Percentiles rank a stretch among this genome's conserved stretches.
These are phyloP conservation scores for Amanita exitialis DNA, from an alignment of 768 basidiomycete genomes.

Conservation along the genomic window DNA sequence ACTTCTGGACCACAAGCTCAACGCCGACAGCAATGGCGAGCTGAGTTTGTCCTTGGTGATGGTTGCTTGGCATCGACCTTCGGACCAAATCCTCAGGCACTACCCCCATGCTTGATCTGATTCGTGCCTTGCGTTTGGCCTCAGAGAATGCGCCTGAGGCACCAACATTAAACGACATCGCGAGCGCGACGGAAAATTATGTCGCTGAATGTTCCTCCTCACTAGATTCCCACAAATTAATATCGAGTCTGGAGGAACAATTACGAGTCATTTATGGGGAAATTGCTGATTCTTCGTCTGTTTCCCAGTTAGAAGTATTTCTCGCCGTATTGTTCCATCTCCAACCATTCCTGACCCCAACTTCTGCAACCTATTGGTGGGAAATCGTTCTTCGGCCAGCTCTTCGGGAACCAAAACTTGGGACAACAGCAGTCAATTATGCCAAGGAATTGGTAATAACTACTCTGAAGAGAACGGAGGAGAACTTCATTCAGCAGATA, in stretches of 20 bases:
- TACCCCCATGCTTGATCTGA: slow-evolving; percentile 16
- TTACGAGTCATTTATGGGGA: slow-evolving; percentile 55
- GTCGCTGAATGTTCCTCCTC: slow-evolving; percentile 39
- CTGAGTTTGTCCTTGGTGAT: slow-evolving; percentile 22
- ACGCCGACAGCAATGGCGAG: slow-evolving; percentile 26
- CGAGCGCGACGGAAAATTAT: slow-evolving; percentile 44
- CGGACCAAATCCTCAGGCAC: slow-evolving; percentile 14
- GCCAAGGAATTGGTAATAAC: slow-evolving; percentile 66
- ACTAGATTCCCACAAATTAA: slow-evolving; percentile 30
- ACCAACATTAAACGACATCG: slow-evolving; percentile 36
- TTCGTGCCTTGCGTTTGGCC: slow-evolving; percentile 46
- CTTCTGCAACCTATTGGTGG: slow-evolving; percentile 76
- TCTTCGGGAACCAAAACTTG: slow-evolving; percentile 61
- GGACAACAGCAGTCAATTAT: slow-evolving; percentile 44
- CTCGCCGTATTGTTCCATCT: slow-evolving; percentile 58
- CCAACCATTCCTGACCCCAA: slow-evolving; percentile 47
- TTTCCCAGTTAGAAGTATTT: slow-evolving; percentile 56
- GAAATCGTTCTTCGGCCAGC: slow-evolving; percentile 72
- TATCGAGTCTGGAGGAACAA: slow-evolving; percentile 53
- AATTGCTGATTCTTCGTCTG: slow-evolving; percentile 50
- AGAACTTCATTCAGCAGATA: slow-evolving; percentile 34
- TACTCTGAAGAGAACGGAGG: slow-evolving; percentile 44
- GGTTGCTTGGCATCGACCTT: slow-evolving; percentile 15
- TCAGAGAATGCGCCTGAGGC: slow-evolving; percentile 47
- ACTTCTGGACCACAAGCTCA: slow-evolving; percentile 20